Percentiles rank a stretch among this genome's conserved stretches.
Evolutionary conservation across 306 rosid species (phyloP).

Genomic region (Trifolium pratense): DNA sequence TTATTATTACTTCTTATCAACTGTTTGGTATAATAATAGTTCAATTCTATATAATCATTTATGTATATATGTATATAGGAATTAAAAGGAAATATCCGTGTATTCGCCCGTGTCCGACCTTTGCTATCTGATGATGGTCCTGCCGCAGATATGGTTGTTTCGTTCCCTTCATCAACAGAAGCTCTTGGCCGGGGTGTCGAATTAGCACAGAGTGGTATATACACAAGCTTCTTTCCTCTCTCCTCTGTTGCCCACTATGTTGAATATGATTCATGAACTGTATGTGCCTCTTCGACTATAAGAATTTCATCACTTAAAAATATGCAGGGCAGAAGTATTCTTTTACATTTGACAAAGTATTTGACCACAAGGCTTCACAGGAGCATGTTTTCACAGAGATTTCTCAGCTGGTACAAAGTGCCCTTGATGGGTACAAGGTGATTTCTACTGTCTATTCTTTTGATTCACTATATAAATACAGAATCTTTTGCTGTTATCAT

Average conservation of each 20-base stretch:
- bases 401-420: conserved; percentile 94
- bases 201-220: conserved; percentile 74
- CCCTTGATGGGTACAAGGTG: conserved; percentile 98
- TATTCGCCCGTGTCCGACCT: conserved; percentile 70
- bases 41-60: conserved; percentile 31
- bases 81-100: conserved; percentile 93
- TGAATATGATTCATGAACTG: conserved; percentile 2
- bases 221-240: background rate
- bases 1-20: conserved; percentile 7
- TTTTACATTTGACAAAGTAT: conserved; percentile 94
- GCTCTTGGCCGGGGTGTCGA: conserved; percentile 83
- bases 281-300: conserved; percentile 2
- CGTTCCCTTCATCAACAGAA: conserved; percentile 86
- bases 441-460: conserved; percentile 11
- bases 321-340: conserved; percentile 79
- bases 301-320: conserved; percentile 22
- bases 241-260: conserved; percentile 14
- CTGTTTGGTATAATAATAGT: background rate
- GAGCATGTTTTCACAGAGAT: conserved; percentile 84
- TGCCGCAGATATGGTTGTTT: conserved; percentile 64
- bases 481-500: background rate
- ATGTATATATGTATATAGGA: conserved; percentile 52
- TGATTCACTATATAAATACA: background rate
- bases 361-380: conserved; percentile 79
- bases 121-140: conserved; percentile 78